Conservation (phyloP, 768 basidiomycete species). For the Tylopilus sp. region DNA sequence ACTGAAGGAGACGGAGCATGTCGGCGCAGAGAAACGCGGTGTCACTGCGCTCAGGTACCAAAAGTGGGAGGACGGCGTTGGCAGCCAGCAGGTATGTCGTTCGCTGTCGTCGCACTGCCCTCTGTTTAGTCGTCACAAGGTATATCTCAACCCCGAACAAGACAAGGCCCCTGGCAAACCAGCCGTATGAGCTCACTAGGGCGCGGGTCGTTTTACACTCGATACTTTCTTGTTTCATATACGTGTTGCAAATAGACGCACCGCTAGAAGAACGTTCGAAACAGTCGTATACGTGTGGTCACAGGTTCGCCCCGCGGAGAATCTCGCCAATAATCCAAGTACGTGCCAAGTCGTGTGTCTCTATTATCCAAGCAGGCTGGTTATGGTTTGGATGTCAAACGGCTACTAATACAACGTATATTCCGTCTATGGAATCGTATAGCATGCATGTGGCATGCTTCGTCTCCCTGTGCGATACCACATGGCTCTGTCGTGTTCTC, state of each 20-base stretch:
- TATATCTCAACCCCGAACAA: constrained; percentile 25
- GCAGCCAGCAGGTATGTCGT: constrained; percentile 66
- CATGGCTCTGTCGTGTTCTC: constrained; percentile 5
- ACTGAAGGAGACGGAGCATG: constrained; percentile 83
- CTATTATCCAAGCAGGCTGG: neutral
- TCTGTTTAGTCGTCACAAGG: constrained; percentile 16
- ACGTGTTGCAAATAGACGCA: constrained; percentile 20
- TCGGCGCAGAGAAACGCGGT: constrained; percentile 86
- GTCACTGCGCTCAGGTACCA: constrained; percentile 77
- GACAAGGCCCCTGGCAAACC: constrained; percentile 20
- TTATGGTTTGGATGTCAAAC: neutral
- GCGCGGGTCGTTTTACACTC: neutral
- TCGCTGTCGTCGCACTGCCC: neutral
- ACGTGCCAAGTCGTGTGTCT: neutral
- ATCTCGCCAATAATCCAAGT: neutral
- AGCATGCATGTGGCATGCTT: neutral
- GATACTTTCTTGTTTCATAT: neutral
- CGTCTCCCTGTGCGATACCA: neutral
- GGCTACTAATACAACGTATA: neutral
- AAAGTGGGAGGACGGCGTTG: constrained; percentile 85
- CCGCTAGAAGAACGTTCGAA: neutral
- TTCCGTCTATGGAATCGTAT: neutral
- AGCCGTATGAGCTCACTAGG: constrained; percentile 7
- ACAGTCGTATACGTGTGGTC: neutral
- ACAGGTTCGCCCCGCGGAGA: neutral